Percentiles rank a stretch among this genome's conserved stretches.
Evolutionary conservation across 1,139 yeast genomes (phyloP).

Genomic region (Nematodospora anomalae): DNA sequence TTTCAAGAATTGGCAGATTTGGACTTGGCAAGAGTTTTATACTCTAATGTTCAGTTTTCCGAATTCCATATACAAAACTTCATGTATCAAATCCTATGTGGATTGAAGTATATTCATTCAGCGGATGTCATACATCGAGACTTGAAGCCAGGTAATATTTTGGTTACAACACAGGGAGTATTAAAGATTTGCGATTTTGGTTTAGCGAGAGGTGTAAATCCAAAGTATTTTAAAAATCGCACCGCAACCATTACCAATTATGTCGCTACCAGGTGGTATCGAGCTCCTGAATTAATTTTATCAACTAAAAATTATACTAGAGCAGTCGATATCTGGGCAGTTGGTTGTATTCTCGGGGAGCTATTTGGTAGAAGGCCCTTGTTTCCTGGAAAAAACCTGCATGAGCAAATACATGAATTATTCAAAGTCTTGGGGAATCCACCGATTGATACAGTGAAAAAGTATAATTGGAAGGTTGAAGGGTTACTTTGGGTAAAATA

Average conservation of each 20-base stretch:
- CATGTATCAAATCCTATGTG: constrained; percentile 76
- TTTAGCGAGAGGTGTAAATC: constrained; percentile 71
- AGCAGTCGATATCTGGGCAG: constrained; percentile 77
- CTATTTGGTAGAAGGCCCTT: constrained; percentile 70
- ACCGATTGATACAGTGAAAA: constrained; percentile 33
- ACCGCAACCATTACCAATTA: constrained; percentile 65
- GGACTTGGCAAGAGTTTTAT: constrained; percentile 77
- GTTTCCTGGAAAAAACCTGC: constrained; percentile 67
- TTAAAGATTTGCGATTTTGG: constrained; percentile 88
- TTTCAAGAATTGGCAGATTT: constrained; percentile 76
- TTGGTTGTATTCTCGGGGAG: constrained; percentile 79
- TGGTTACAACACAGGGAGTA: constrained; percentile 69
- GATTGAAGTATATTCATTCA: constrained; percentile 78
- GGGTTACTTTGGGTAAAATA: constrained; percentile 15
- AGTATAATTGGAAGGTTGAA: constrained; percentile 29
- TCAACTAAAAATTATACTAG: constrained; percentile 55
- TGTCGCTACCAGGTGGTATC: constrained; percentile 94
- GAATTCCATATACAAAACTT: constrained; percentile 79
- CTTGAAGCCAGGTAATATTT: constrained; percentile 79
- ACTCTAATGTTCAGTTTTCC: constrained; percentile 74
- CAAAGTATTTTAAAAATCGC: constrained; percentile 35
- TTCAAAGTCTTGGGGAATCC: constrained; percentile 66
- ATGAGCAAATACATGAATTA: constrained; percentile 65
- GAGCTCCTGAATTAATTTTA: constrained; percentile 88
- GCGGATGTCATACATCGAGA: constrained; percentile 86